phyloP scores from a whole-genome alignment of 805 yeast species.

The Monosporozyma yasuniensis region DNA sequence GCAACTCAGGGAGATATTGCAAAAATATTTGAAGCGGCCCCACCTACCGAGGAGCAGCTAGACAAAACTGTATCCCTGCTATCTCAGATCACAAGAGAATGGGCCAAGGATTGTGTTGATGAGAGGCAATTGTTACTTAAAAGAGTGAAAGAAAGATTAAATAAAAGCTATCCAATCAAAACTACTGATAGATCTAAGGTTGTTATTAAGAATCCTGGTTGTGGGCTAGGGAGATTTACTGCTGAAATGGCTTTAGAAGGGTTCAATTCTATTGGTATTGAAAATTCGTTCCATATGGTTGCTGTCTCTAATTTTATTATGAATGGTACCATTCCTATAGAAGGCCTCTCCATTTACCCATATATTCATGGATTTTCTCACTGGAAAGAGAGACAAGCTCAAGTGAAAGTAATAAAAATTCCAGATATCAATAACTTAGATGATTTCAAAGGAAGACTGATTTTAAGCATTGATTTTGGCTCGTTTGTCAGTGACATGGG shows the following conservation, averaged over 20 bases:
- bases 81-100: slow-evolving; percentile 45
- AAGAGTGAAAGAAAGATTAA: slow-evolving; percentile 13
- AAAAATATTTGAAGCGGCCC: background rate
- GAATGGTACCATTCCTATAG: slow-evolving; percentile 34
- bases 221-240: slow-evolving; percentile 50
- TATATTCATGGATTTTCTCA: slow-evolving; percentile 43
- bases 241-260: slow-evolving; percentile 42
- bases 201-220: slow-evolving; percentile 40
- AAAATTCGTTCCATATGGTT: slow-evolving; percentile 53
- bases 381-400: slow-evolving; percentile 34
- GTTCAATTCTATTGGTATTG: slow-evolving; percentile 49
- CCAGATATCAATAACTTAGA: slow-evolving; percentile 38
- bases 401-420: slow-evolving; percentile 37
- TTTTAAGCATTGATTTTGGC: slow-evolving; percentile 60
- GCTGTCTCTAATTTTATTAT: slow-evolving; percentile 42
- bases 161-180: background rate
- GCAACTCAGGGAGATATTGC: background rate
- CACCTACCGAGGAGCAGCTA: background rate
- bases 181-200: slow-evolving; percentile 30
- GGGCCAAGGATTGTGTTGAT: slow-evolving; percentile 40
- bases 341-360: slow-evolving; percentile 38
- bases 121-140: slow-evolving; percentile 32
- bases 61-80: slow-evolving; percentile 49
- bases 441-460: too few species aligned
- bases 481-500: slow-evolving; percentile 58